Evolutionary conservation across 2,329 filamentous ascomycete genomes (phyloP).

Genomic region (Penicillium sp.): DNA sequence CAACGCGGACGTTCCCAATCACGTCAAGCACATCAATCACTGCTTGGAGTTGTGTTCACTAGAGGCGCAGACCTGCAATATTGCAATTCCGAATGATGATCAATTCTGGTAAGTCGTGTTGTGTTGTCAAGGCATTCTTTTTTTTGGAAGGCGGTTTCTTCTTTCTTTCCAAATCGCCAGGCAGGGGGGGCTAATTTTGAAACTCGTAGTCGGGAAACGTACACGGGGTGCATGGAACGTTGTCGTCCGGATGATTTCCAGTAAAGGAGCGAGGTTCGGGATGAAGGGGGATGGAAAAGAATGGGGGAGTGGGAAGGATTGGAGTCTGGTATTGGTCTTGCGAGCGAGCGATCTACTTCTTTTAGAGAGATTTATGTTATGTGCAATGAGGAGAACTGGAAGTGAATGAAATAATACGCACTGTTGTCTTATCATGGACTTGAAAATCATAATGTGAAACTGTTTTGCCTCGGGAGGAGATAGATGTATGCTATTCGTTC

Average conservation of each 20-base stretch:
- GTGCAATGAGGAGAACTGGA: neutral
- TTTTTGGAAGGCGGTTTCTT: neutral
- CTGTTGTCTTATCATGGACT: too few species aligned
- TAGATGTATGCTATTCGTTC: too few species aligned
- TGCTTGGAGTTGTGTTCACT: conserved; percentile 23
- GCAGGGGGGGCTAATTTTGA: neutral
- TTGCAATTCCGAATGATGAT: conserved; percentile 23
- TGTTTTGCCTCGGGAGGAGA: too few species aligned
- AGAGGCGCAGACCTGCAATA: conserved; percentile 19
- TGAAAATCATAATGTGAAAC: too few species aligned
- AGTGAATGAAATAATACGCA: too few species aligned
- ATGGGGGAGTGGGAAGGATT: neutral
- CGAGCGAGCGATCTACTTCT: too few species aligned
- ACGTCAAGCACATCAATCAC: conserved; percentile 12
- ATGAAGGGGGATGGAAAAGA: too few species aligned
- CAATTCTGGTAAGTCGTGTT: conserved; percentile 20
- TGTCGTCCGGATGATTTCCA: conserved; percentile 14
- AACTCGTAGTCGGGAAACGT: conserved; percentile 13
- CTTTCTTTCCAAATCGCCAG: neutral
- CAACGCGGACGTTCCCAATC: neutral
- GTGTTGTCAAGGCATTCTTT: neutral
- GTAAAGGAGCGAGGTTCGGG: neutral
- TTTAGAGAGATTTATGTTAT: neutral
- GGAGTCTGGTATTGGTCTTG: too few species aligned
- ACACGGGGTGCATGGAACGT: conserved; percentile 14